Conservation (phyloP, 2,329 filamentous ascomycete species). For the Calonectria fujianensis region DNA sequence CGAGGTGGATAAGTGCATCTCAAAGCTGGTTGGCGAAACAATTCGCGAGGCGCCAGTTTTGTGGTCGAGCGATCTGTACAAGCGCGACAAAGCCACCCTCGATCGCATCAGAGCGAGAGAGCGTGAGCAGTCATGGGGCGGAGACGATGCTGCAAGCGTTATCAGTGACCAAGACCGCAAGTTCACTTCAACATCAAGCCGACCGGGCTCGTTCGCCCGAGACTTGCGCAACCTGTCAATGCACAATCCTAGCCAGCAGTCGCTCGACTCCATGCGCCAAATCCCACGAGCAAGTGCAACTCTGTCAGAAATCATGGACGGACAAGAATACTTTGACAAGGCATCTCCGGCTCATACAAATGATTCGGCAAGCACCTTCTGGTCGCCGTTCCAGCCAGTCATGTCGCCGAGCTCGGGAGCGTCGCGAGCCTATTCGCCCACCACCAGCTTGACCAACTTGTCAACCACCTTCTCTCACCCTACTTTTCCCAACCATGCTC, state of each 20-base stretch:
- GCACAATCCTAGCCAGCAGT: constrained; percentile 81
- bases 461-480: constrained; percentile 69
- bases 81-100: constrained; percentile 81
- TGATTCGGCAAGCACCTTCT: constrained; percentile 87
- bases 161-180: constrained; percentile 74
- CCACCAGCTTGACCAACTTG: constrained; percentile 76
- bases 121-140: constrained; percentile 66
- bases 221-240: constrained; percentile 76
- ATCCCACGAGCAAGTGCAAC: constrained; percentile 74
- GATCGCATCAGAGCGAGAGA: constrained; percentile 68
- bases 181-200: constrained; percentile 64
- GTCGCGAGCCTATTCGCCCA: constrained; percentile 75
- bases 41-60: constrained; percentile 90
- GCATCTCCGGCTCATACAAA: constrained; percentile 82
- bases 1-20: constrained; percentile 90
- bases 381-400: constrained; percentile 88
- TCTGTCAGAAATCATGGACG: constrained; percentile 80
- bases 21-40: constrained; percentile 88
- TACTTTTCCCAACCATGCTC: constrained; percentile 63
- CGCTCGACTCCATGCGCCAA: constrained; percentile 81
- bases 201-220: constrained; percentile 71
- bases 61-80: constrained; percentile 93
- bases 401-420: constrained; percentile 78
- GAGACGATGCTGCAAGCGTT: constrained; percentile 72
- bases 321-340: constrained; percentile 81